phyloP scores from a whole-genome alignment of 768 basidiomycete genomes.

The Sistotremastrum suecicum region DNA sequence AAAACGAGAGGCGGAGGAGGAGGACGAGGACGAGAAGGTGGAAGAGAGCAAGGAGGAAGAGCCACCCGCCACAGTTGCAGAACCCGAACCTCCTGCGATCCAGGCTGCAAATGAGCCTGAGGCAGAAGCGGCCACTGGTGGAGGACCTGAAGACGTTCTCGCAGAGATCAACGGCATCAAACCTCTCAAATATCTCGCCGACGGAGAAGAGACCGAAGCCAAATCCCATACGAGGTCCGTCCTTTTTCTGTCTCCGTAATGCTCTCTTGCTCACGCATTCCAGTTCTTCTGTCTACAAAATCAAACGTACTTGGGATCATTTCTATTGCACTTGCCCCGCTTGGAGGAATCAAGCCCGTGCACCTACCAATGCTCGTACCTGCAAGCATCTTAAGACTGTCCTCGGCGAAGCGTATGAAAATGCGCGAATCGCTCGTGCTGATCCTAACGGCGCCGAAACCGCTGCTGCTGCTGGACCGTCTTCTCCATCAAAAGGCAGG shows the following conservation, averaged over 20 bases:
- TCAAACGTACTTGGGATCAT: slow-evolving; percentile 30
- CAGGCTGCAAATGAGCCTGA: too few relatives aligned
- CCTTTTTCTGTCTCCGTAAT: background rate
- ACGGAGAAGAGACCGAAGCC: slow-evolving; percentile 35
- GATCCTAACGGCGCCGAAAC: slow-evolving; percentile 11
- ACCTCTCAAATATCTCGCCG: slow-evolving; percentile 30
- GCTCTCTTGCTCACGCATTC: background rate
- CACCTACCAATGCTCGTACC: slow-evolving; percentile 31
- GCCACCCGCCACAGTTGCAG: too few relatives aligned
- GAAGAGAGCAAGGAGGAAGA: too few relatives aligned
- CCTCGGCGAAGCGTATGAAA: slow-evolving; percentile 33
- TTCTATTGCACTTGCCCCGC: slow-evolving; percentile 19
- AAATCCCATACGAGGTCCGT: slow-evolving; percentile 21
- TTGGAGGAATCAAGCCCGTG: slow-evolving; percentile 12
- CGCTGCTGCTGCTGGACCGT: slow-evolving; percentile 3
- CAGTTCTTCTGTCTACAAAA: slow-evolving; percentile 18
- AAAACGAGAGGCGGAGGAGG: too few relatives aligned
- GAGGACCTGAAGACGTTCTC: slow-evolving; percentile 24
- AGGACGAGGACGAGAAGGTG: too few relatives aligned
- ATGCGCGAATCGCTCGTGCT: slow-evolving; percentile 20
- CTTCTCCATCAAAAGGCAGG: background rate
- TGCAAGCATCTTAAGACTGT: slow-evolving; percentile 33
- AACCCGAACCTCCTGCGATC: too few relatives aligned
- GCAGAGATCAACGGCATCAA: slow-evolving; percentile 37
- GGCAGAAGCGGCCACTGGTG: too few relatives aligned